Base-by-base conservation (phyloP, 257 asterid species). In the Eustoma russellianum region DNA sequence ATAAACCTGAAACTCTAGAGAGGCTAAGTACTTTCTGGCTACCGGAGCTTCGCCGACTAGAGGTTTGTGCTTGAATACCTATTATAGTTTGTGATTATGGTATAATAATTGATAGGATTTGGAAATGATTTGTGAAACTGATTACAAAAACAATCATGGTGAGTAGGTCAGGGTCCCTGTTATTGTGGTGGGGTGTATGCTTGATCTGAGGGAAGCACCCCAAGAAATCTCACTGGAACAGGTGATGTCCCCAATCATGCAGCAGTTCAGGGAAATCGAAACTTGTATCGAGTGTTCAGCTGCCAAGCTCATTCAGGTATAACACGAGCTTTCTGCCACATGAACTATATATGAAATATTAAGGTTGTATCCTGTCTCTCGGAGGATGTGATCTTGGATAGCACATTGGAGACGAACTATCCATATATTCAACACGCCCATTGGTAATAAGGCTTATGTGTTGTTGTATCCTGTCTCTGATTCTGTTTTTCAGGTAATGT, bases 241-340 rank as follows among this genome's bases (percentile, higher is more conserved):
- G 78, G 93, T 87, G 69, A 92, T 92, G 99, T 81, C 93, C 28
- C 97, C 99, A 9, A 84, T 92, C 60, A 92, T 92, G 99, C 95
- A 92, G 72, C 94, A 85, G 70, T 92, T 85, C 64, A 87, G 95
- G 68, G 99, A 92, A 83, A 88, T 92, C 52, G 99, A 92, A 76
- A 88, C 97, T 18, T 92, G 99, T 68, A 92, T 92, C 46, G 99
- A 92, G 63, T 92, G 97, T 71, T 92, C 99, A 17, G 99, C 99
- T 1, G 47, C 63, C 24, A 80, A 77, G 50, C 76, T 71, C 64
- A 84, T 85, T 71, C 95, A 92, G 88, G 98, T 82, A 59, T 7
- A 6, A 34, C 43, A 12, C 17, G 43, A 2, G 43, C 11, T 38
- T 38, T 38, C 2, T 38, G 2, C 43, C 43, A 38, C 43, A 38